Evolutionary conservation across 495 filamentous ascomycete genomes (phyloP).

Genomic region (Glarea lozoyensis): DNA sequence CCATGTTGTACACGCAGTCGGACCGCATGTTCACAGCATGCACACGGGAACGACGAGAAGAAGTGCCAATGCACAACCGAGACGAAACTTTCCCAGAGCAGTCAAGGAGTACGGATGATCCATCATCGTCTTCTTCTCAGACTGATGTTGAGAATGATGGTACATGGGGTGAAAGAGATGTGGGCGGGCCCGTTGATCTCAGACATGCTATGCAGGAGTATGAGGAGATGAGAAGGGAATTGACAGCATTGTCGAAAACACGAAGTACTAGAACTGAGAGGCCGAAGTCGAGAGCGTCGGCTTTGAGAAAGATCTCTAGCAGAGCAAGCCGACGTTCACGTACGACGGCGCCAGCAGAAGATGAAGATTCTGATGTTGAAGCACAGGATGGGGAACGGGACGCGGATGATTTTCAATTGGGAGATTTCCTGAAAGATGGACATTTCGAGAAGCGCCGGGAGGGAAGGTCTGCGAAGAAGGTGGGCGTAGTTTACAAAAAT

Average conservation of each 20-base stretch:
- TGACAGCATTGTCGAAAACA: slow-evolving; percentile 50
- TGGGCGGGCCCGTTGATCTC: slow-evolving; percentile 52
- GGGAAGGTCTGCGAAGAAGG: slow-evolving; percentile 47
- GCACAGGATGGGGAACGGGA: slow-evolving; percentile 27
- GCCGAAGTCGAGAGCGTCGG: slow-evolving; percentile 7
- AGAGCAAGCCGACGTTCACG: slow-evolving; percentile 12
- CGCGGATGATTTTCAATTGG: slow-evolving; percentile 58
- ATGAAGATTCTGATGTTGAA: slow-evolving; percentile 16
- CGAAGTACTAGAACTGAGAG: slow-evolving; percentile 32
- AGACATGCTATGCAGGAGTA: slow-evolving; percentile 61
- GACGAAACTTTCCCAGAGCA: slow-evolving; percentile 6
- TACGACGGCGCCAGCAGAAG: background rate
- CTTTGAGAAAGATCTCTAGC: slow-evolving; percentile 14
- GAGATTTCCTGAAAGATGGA: slow-evolving; percentile 67
- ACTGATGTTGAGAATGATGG: slow-evolving; percentile 35
- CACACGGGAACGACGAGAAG: slow-evolving; percentile 10
- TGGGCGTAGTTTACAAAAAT: slow-evolving; percentile 77
- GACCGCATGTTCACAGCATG: slow-evolving; percentile 14
- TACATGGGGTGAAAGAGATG: slow-evolving; percentile 68
- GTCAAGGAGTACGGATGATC: background rate
- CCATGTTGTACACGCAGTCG: slow-evolving; percentile 14
- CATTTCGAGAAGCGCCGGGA: slow-evolving; percentile 72
- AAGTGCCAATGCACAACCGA: slow-evolving; percentile 16
- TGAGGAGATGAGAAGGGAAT: slow-evolving; percentile 55
- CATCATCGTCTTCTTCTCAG: too few relatives aligned